Evolutionary conservation across 108 stramenopile genomes (phyloP).

Genomic region (Pelagomonas calceolata): DNA sequence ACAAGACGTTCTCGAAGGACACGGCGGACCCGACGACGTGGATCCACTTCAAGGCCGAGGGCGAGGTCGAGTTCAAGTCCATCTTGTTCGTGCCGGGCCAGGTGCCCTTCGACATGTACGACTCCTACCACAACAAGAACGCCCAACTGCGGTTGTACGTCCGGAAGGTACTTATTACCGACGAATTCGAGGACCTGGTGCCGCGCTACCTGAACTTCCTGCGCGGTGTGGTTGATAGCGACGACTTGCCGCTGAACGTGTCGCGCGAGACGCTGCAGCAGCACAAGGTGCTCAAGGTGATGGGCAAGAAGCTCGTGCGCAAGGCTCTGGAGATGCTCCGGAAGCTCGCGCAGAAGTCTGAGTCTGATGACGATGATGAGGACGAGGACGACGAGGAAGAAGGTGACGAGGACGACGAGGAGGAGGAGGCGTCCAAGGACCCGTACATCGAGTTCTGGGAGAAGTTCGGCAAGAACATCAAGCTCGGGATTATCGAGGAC

Average conservation of each 20-base stretch:
- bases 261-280: slow-evolving; percentile 97
- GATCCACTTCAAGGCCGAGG: slow-evolving; percentile 99
- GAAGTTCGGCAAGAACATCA: slow-evolving; percentile 80
- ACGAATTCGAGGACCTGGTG: slow-evolving; percentile 91
- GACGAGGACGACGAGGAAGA: slow-evolving; percentile 48
- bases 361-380: slow-evolving; percentile 39
- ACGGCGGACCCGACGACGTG: slow-evolving; percentile 63
- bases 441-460: slow-evolving; percentile 89
- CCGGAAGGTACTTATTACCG: slow-evolving; percentile 93
- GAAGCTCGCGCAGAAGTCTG: slow-evolving; percentile 53
- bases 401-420: slow-evolving; percentile 44
- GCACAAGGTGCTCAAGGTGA: slow-evolving; percentile 88
- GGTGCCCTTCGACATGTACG: slow-evolving; percentile 41
- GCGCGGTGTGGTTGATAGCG: slow-evolving; percentile 94
- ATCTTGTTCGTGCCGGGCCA: slow-evolving; percentile 84
- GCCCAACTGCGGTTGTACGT: slow-evolving; percentile 75
- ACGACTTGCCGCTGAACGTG: slow-evolving; percentile 99
- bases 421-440: slow-evolving; percentile 39
- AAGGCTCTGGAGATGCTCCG: slow-evolving; percentile 92
- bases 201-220: slow-evolving; percentile 90
- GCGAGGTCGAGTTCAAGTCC: slow-evolving; percentile 98
- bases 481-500: slow-evolving; percentile 96
- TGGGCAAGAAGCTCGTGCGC: slow-evolving; percentile 98
- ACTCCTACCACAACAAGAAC: slow-evolving; percentile 44
- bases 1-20: slow-evolving; percentile 57